Evolutionary conservation across 306 rosid genomes (phyloP), one percentile per base, ranked within the genome.

Genomic region (Purshia tridentata): DNA sequence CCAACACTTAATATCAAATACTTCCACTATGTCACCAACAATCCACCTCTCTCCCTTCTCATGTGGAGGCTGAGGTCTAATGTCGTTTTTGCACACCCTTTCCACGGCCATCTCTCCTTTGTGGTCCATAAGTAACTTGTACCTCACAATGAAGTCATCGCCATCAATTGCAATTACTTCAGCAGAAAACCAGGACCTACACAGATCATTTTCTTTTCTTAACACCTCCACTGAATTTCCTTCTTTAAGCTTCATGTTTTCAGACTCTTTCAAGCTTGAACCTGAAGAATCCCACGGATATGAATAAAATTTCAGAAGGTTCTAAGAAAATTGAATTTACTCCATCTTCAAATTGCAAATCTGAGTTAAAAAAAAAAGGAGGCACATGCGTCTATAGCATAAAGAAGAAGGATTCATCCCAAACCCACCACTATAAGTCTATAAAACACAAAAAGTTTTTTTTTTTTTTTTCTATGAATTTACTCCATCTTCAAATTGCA

Each of bases 11-110:
- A 9, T 14, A 35, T 78, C 82, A 51, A 72, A 73, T 8, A 73
- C 78, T 51, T 73, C 82, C 12, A 67, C 78, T 42, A 78, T 19
- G 59, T 78, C 82, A 67, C 82, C 82, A 67, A 35, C 70, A 39
- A 7, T 60, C 78, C 78, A 67, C 59, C 65, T 53, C 47, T 50
- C 47, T 8, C 6, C 10, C 65, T 45, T 40, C 40, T 50, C 46
- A 20, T 13, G 65, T 16, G 64, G 74, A 78, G 78, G 82, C 50
- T 35, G 65, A 51, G 82, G 82, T 66, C 82, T 58, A 13, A 73
- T 62, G 19, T 59, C 46, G 50, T 61, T 42, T 63, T 23, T 35
- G 37, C 5, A 15, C 66, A 77, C 81, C 65, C 72, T 71, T 46
- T 77, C 77, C 70, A 71, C 61, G 44, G n/a, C 72, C 40, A 67